Conservation (phyloP, 495 filamentous ascomycete genomes). For the Neurospora sp. region DNA sequence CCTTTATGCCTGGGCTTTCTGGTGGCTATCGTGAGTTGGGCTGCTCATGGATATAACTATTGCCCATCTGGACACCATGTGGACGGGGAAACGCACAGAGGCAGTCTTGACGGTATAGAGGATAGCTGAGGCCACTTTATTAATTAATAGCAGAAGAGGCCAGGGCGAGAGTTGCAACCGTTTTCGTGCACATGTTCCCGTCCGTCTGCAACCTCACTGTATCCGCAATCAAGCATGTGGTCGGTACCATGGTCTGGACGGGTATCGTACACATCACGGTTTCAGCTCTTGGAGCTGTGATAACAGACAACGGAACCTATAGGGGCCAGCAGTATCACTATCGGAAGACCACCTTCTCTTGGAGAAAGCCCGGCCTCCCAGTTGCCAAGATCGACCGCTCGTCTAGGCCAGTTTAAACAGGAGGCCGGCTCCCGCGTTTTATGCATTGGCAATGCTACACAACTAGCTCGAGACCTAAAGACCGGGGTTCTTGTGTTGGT, state of each 20-base stretch:
- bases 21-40: neutral
- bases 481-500: slow-evolving; percentile 8
- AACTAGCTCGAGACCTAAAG: slow-evolving; percentile 1
- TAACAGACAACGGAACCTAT: neutral
- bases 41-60: neutral
- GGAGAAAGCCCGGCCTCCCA: slow-evolving; percentile 7
- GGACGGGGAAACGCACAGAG: neutral
- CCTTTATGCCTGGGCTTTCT: neutral
- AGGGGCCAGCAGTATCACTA: slow-evolving; percentile 5
- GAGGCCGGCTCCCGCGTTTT: slow-evolving; percentile 24
- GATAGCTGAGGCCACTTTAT: neutral
- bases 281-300: neutral
- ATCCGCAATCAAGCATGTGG: neutral
- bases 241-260: neutral
- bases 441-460: slow-evolving; percentile 3
- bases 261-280: neutral
- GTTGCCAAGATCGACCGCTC: slow-evolving; percentile 9
- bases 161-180: neutral
- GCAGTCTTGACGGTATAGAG: neutral
- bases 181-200: neutral
- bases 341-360: slow-evolving; percentile 12
- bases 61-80: neutral
- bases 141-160: neutral
- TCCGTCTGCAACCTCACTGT: neutral
- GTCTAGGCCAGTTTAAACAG: slow-evolving; percentile 16